Evolutionary conservation across 164 flowering plant species (phyloP).

Genomic region (Pachysandra terminalis): DNA sequence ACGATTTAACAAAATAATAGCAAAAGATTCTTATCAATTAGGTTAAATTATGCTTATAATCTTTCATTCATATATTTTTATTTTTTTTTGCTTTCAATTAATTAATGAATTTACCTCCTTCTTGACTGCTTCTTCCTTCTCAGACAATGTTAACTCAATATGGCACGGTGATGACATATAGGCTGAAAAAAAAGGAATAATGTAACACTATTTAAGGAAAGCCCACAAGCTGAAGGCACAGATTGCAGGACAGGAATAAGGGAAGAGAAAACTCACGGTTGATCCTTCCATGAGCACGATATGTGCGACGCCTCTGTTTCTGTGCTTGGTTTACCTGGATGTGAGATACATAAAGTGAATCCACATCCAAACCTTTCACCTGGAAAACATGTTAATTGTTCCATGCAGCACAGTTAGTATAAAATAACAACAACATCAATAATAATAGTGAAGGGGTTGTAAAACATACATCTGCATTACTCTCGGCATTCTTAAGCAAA

Average conservation of each 20-base stretch:
- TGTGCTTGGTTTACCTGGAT: conserved; percentile 52
- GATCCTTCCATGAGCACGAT: conserved; percentile 59
- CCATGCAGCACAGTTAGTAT: too few relatives aligned
- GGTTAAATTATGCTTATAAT: too few relatives aligned
- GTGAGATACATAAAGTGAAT: conserved; percentile 39
- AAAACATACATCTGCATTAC: conserved; percentile 80
- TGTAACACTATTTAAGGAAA: background rate
- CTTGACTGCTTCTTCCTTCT: conserved; percentile 83
- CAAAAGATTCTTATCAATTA: background rate
- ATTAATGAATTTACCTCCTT: conserved; percentile 60
- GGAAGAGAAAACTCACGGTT: conserved; percentile 32
- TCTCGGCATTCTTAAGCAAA: conserved; percentile 93
- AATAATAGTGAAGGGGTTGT: background rate
- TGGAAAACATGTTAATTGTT: conserved; percentile 6
- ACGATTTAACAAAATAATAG: background rate
- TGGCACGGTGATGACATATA: conserved; percentile 96
- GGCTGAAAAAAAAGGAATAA: conserved; percentile 38
- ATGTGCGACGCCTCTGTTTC: conserved; percentile 50
- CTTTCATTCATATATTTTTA: background rate
- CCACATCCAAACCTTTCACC: conserved; percentile 58
- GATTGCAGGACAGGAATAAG: background rate
- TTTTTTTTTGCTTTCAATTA: background rate
- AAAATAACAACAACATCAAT: too few relatives aligned
- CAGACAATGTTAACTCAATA: conserved; percentile 80
- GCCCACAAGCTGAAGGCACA: background rate